Evolutionary conservation across 495 filamentous ascomycete genomes (phyloP).

Genomic region (Daldinia loculata): DNA sequence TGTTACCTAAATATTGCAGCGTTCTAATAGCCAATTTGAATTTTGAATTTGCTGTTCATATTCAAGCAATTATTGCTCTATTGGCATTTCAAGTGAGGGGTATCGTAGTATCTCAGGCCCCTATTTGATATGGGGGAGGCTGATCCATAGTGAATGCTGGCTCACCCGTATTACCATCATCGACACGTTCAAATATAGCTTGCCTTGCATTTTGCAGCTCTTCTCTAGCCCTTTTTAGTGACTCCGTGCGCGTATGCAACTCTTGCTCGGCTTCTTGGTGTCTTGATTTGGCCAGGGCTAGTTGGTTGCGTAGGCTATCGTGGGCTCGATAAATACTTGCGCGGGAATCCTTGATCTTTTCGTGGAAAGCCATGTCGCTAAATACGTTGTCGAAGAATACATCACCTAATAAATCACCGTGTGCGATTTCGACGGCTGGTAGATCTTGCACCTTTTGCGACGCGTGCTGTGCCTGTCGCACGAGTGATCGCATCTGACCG

Average conservation of each 20-base stretch:
- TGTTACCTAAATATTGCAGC: background rate
- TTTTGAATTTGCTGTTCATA: background rate
- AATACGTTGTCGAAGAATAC: constrained; percentile 60
- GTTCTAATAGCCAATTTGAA: background rate
- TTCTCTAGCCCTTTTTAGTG: constrained; percentile 45
- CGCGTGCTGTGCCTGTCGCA: constrained; percentile 49
- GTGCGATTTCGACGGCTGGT: constrained; percentile 48
- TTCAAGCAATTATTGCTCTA: too few relatives aligned
- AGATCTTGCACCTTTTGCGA: constrained; percentile 43
- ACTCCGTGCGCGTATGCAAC: constrained; percentile 35
- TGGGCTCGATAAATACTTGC: constrained; percentile 44
- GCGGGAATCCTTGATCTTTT: constrained; percentile 54
- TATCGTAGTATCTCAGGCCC: background rate
- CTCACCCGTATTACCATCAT: constrained; percentile 4
- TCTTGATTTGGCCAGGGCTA: constrained; percentile 38
- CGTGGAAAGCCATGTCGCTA: constrained; percentile 56
- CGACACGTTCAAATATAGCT: constrained; percentile 43
- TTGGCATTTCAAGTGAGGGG: background rate
- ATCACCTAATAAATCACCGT: constrained; percentile 52
- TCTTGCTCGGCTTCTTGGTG: constrained; percentile 28
- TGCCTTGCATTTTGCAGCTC: constrained; percentile 53
- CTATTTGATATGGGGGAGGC: constrained; percentile 34
- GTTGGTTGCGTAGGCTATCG: constrained; percentile 29
- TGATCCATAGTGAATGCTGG: constrained; percentile 15
- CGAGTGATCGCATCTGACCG: constrained; percentile 34